These are phyloP conservation scores for Hirsutella rhossiliensis DNA, from an alignment of 2,329 filamentous ascomycete genomes.

Conservation along the genomic window DNA sequence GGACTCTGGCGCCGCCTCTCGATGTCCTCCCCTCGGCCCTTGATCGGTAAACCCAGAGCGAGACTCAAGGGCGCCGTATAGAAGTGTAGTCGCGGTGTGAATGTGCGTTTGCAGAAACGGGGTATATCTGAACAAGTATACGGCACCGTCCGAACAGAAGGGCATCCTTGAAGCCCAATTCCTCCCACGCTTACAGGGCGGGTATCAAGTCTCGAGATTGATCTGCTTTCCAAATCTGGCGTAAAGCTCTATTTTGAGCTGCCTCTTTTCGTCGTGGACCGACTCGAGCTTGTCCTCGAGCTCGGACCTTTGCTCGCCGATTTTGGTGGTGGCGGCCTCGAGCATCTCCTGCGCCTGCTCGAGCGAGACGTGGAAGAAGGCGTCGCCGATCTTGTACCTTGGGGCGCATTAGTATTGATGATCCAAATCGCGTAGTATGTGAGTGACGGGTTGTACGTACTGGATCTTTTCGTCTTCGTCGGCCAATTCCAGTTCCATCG, in stretches of 20 bases:
- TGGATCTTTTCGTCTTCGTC: conserved; percentile 91
- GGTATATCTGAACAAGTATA: too few relatives aligned
- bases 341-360: conserved; percentile 82
- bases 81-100: too few relatives aligned
- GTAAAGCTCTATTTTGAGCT: conserved; percentile 86
- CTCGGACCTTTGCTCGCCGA: conserved; percentile 63
- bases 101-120: too few relatives aligned
- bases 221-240: conserved; percentile 93
- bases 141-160: too few relatives aligned
- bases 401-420: background rate
- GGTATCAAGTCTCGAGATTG: conserved; percentile 75
- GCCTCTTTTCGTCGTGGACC: conserved; percentile 75
- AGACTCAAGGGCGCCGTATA: too few relatives aligned
- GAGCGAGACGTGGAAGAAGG: conserved; percentile 79
- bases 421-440: conserved; percentile 1
- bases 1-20: too few relatives aligned
- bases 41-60: too few relatives aligned
- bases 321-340: conserved; percentile 52
- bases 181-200: background rate
- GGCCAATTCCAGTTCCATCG: conserved; percentile 80
- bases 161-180: too few relatives aligned
- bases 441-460: conserved; percentile 37
- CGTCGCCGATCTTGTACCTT: conserved; percentile 94
- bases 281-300: conserved; percentile 66
- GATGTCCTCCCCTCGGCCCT: too few relatives aligned